phyloP scores from a whole-genome alignment of 2,329 filamentous ascomycete species.

The Colletotrichum agaves region DNA sequence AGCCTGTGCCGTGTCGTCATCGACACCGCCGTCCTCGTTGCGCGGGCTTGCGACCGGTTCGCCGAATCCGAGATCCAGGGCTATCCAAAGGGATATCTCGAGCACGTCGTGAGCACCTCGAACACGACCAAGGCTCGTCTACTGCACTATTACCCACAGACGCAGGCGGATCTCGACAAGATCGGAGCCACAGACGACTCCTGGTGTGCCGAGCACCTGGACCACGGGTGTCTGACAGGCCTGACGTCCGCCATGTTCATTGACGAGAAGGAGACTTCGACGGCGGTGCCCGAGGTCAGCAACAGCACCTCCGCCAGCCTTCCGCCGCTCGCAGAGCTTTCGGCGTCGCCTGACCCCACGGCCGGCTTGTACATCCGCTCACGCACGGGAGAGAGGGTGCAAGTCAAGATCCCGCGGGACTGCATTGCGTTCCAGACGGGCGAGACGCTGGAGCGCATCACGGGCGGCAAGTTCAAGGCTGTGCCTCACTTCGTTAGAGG shows the following conservation, averaged over 20 bases:
- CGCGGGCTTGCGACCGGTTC: constrained; percentile 88
- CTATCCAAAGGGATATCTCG: constrained; percentile 83
- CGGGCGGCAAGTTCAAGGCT: constrained; percentile 88
- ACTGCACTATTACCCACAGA: constrained; percentile 88
- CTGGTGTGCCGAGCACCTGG: constrained; percentile 83
- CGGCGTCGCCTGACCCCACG: constrained; percentile 80
- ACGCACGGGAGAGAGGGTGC: constrained; percentile 82
- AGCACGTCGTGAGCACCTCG: constrained; percentile 86
- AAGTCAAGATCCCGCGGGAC: constrained; percentile 90
- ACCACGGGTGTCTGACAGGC: constrained; percentile 94
- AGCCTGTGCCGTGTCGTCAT: constrained; percentile 86
- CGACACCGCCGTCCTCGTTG: constrained; percentile 88
- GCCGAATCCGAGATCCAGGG: constrained; percentile 80
- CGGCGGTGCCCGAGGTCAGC: constrained; percentile 47
- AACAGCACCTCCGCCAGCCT: constrained; percentile 45
- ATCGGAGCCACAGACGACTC: constrained; percentile 73
- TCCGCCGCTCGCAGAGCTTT: constrained; percentile 74
- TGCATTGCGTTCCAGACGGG: constrained; percentile 97
- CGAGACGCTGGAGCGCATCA: constrained; percentile 91
- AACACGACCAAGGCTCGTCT: constrained; percentile 91
- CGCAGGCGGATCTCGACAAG: constrained; percentile 31
- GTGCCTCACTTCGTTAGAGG: constrained; percentile 96
- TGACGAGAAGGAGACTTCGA: constrained; percentile 70
- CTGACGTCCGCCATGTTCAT: constrained; percentile 97
- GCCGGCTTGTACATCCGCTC: constrained; percentile 96